Evolutionary conservation across 2,329 filamentous ascomycete genomes (phyloP).

Genomic region (Fusarium sp.): DNA sequence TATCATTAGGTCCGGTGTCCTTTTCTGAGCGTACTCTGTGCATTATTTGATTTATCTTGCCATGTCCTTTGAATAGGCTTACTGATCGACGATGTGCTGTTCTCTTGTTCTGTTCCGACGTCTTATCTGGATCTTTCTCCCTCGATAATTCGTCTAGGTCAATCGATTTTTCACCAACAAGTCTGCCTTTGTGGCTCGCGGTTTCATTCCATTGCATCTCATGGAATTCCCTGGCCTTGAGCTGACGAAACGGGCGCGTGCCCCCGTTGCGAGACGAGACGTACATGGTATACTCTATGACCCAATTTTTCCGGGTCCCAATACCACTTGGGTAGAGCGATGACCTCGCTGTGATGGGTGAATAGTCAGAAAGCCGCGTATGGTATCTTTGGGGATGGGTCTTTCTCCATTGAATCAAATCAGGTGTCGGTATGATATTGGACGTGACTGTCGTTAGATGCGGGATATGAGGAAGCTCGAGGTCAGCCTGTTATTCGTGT

Average conservation of each 20-base stretch:
- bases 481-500: conserved; percentile 54
- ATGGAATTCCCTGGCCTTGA: conserved; percentile 59
- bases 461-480: conserved; percentile 63
- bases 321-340: conserved; percentile 47
- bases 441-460: conserved; percentile 63
- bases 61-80: conserved; percentile 4
- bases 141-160: conserved; percentile 33
- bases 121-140: conserved; percentile 3
- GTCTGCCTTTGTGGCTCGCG: conserved; percentile 49
- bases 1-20: not conserved
- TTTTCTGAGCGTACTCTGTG: conserved; percentile 26
- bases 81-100: conserved; percentile 7
- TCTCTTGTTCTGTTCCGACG: not conserved
- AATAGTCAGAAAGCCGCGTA: conserved; percentile 59
- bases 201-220: conserved; percentile 59
- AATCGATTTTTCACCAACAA: conserved; percentile 54
- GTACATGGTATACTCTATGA: conserved; percentile 61
- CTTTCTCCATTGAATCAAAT: conserved; percentile 56
- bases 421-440: conserved; percentile 58
- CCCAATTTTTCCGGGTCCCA: conserved; percentile 59
- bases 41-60: conserved; percentile 26
- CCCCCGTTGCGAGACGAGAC: conserved; percentile 58
- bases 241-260: conserved; percentile 56
- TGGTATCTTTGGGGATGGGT: conserved; percentile 57
- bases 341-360: conserved; percentile 33